Conservation (phyloP, 768 basidiomycete genomes). For the Russula lepida region DNA sequence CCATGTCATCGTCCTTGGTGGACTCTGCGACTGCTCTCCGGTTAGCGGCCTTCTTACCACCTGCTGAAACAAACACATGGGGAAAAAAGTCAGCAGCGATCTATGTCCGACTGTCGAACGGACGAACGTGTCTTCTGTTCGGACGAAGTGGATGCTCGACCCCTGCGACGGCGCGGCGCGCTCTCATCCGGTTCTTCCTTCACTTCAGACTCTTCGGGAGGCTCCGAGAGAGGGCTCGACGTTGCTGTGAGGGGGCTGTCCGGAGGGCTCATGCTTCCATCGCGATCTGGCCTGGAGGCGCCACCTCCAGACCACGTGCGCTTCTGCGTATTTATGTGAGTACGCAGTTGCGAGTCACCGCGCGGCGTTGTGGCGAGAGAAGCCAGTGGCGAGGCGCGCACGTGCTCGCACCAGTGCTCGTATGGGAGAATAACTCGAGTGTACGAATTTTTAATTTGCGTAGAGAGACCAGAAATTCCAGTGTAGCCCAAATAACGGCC, state of each 20-base stretch:
- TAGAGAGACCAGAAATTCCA: slow-evolving; percentile 72
- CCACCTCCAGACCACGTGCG: slow-evolving; percentile 29
- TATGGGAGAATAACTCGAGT: slow-evolving; percentile 90
- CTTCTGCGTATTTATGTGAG: slow-evolving; percentile 48
- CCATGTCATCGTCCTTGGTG: slow-evolving; percentile 15
- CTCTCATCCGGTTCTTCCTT: slow-evolving; percentile 45
- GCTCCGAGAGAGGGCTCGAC: slow-evolving; percentile 72
- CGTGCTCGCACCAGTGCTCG: slow-evolving; percentile 79
- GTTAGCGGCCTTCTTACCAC: slow-evolving; percentile 19
- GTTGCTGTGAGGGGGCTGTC: slow-evolving; percentile 69
- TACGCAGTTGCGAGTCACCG: slow-evolving; percentile 34
- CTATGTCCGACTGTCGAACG: background rate
- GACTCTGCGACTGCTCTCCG: slow-evolving; percentile 6
- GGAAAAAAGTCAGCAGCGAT: background rate
- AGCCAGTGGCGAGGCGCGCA: slow-evolving; percentile 53
- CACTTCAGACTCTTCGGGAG: slow-evolving; percentile 65
- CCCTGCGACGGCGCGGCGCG: slow-evolving; percentile 39
- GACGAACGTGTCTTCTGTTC: slow-evolving; percentile 35
- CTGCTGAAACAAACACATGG: background rate
- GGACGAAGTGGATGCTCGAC: slow-evolving; percentile 42
- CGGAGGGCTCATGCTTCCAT: slow-evolving; percentile 41
- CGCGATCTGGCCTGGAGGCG: slow-evolving; percentile 23
- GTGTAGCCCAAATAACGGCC: slow-evolving; percentile 78
- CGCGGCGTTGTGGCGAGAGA: slow-evolving; percentile 19
- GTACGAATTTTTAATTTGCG: slow-evolving; percentile 87